Evolutionary conservation across 2,329 filamentous ascomycete genomes (phyloP), one percentile per base, ranked within the genome.

Genomic region (Cladosporium sp.): DNA sequence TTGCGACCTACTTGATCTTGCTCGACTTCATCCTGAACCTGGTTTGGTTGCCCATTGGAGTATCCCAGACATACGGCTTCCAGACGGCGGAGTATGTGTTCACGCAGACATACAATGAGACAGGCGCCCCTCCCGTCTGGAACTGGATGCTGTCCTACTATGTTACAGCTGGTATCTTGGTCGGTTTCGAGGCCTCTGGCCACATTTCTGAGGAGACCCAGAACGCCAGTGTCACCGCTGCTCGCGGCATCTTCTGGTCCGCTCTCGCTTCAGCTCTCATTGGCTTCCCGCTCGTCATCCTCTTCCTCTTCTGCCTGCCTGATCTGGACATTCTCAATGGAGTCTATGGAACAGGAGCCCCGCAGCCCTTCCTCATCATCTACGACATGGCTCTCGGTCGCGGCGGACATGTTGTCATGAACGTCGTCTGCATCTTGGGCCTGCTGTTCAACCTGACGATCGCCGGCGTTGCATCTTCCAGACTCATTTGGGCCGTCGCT

Each of bases 71-170:
- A 0, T 83, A 82, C 72, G 86, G 86, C 1, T 88, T 88, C 74
- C 83, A 86, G n/a, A 80, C 84, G 1, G 80, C 86, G 0, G 79
- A 86, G 41, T 85, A 87, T 67, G 86, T 86, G 10, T 88, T 88
- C 73, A 84, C 87, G 77, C 82, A 84, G 14, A 87, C 85, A 0
- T 87, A 87, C 72, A 88, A 88, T 65, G 75, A 78, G 57, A 79
- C 78, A 54, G 77, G 77, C 30, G 78, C 78, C 1, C 84, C 86
- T 0, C 78, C 81, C 1, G 85, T 82, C 2, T 88, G 86, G 86
- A 88, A 88, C 71, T 88, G 86, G 86, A 87, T 86, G 75, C 79
- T 88, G 3, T 86, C 84, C 4, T 88, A 86, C 73, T 82, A 86
- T 30, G 85, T 86, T 1, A 88, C 86, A 1, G 86, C 86, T 8